A percentile compares a stretch with the other conserved stretches of the same genome.
These are phyloP conservation scores for Trametes polyzona DNA, from an alignment of 1,284 basidiomycete species.

Conservation along the genomic window DNA sequence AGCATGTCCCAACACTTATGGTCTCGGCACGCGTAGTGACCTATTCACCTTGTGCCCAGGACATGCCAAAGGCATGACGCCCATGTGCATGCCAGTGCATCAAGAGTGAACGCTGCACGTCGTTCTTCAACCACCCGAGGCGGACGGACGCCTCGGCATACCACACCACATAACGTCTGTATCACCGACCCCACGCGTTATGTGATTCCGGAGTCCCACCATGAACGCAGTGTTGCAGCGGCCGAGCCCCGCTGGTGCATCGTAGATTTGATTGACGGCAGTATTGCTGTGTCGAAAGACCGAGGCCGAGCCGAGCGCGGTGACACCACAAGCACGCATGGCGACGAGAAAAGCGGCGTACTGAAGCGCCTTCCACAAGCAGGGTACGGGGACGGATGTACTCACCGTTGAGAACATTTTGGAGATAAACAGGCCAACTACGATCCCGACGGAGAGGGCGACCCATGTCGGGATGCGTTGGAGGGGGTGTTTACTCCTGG, in stretches of 20 bases:
- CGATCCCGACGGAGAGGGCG: conserved; percentile 64
- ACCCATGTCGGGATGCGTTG: conserved; percentile 41
- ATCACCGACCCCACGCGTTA: too few relatives aligned
- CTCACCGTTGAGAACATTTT: conserved; percentile 45
- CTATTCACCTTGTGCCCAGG: too few relatives aligned
- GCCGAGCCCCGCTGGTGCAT: background rate
- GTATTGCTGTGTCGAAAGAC: background rate
- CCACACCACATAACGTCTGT: too few relatives aligned
- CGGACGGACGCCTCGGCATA: too few relatives aligned
- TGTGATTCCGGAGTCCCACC: background rate
- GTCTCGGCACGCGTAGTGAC: too few relatives aligned
- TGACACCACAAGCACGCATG: background rate
- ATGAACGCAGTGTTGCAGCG: background rate
- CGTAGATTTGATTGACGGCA: background rate
- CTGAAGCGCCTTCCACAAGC: too few relatives aligned
- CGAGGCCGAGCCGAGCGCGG: background rate
- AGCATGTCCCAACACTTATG: too few relatives aligned
- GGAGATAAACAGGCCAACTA: conserved; percentile 68
- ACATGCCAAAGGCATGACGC: too few relatives aligned
- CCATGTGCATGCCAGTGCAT: too few relatives aligned
- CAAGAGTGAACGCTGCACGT: too few relatives aligned
- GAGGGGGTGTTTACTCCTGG: conserved; percentile 35
- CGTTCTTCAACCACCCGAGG: too few relatives aligned
- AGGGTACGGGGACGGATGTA: conserved; percentile 1
- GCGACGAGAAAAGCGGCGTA: too few relatives aligned